These are phyloP conservation scores for Fragaria ananassa DNA, from an alignment of 306 rosid species.

Conservation along the genomic window DNA sequence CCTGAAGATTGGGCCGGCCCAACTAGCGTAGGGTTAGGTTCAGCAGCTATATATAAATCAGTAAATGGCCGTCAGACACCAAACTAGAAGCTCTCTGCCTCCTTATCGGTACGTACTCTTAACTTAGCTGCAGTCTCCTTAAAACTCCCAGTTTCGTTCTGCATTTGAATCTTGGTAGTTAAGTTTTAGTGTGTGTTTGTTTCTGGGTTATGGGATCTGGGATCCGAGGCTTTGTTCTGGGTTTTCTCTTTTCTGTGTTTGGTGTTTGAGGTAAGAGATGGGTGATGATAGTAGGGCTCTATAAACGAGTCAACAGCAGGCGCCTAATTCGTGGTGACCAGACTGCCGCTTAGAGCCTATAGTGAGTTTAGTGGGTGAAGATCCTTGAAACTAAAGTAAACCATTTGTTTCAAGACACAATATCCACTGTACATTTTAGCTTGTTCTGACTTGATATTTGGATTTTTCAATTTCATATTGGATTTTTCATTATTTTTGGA, in stretches of 20 bases:
- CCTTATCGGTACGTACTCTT: background rate
- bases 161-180: background rate
- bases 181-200: background rate
- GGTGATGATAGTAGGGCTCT: slow-evolving; percentile 33
- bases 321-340: slow-evolving; percentile 44
- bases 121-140: too few relatives aligned
- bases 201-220: background rate
- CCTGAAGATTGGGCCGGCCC: background rate
- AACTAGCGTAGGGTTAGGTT: slow-evolving; percentile 7
- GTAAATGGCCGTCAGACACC: background rate
- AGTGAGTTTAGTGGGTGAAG: slow-evolving; percentile 48
- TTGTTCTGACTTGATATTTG: background rate
- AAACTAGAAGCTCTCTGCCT: background rate
- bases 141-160: too few relatives aligned
- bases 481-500: background rate
- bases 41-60: background rate
- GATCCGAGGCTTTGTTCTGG: background rate
- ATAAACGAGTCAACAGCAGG: slow-evolving; percentile 74
- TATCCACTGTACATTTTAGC: slow-evolving; percentile 19
- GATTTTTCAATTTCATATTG: background rate
- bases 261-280: background rate
- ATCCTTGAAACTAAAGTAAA: slow-evolving; percentile 41
- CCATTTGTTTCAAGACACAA: slow-evolving; percentile 52
- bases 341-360: slow-evolving; percentile 89
- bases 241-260: background rate